A percentile compares a stretch with the other conserved stretches of the same genome.
These are phyloP conservation scores for Mycena vulgaris DNA, from an alignment of 768 basidiomycete genomes.

Conservation along the genomic window DNA sequence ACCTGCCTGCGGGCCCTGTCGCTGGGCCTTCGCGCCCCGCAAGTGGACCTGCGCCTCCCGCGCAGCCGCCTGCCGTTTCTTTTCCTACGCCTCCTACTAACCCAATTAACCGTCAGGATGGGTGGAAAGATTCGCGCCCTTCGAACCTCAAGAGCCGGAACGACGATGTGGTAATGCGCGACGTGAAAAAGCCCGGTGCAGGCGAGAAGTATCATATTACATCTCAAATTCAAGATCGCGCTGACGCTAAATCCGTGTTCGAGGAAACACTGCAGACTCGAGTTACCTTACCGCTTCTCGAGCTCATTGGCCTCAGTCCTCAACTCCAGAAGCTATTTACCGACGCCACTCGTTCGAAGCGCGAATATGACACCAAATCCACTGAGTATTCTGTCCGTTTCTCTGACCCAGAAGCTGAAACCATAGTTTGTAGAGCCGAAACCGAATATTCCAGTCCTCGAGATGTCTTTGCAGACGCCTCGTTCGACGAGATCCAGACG, in stretches of 20 bases:
- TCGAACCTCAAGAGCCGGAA: background rate
- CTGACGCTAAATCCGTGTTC: slow-evolving; percentile 2
- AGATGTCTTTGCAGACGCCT: background rate
- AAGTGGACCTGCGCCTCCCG: background rate
- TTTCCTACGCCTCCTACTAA: slow-evolving; percentile 9
- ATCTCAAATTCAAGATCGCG: slow-evolving; percentile 16
- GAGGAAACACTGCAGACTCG: background rate
- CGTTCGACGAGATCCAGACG: background rate
- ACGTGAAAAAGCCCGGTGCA: slow-evolving; percentile 14
- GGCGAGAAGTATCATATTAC: slow-evolving; percentile 28
- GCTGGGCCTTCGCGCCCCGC: too few species aligned
- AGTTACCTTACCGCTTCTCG: slow-evolving; percentile 5
- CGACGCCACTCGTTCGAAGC: slow-evolving; percentile 7
- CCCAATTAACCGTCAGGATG: slow-evolving; percentile 24
- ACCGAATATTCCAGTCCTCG: slow-evolving; percentile 5
- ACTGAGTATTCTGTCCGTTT: slow-evolving; percentile 25
- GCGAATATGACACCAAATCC: slow-evolving; percentile 16
- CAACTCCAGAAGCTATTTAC: slow-evolving; percentile 22
- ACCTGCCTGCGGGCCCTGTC: background rate
- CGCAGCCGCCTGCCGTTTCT: too few species aligned
- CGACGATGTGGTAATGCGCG: slow-evolving; percentile 21
- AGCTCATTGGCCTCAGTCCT: slow-evolving; percentile 16
- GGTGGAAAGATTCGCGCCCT: slow-evolving; percentile 13
- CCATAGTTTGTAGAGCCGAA: background rate
- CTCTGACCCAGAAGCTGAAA: background rate